These are phyloP conservation scores for Lithohypha guttulata DNA, from an alignment of 2,329 filamentous ascomycete genomes.

Conservation along the genomic window DNA sequence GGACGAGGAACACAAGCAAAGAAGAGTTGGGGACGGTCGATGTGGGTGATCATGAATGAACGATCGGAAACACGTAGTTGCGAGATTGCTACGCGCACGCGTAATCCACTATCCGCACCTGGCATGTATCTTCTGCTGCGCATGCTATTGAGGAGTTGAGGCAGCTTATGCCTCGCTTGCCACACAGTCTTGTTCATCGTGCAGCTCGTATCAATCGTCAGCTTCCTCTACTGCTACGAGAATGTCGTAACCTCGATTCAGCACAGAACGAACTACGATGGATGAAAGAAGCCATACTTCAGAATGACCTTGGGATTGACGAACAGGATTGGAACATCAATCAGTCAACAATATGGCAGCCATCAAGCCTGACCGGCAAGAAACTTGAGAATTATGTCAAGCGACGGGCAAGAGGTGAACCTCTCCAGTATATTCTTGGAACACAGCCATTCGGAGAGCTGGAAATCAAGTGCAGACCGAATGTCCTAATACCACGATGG, in stretches of 20 bases:
- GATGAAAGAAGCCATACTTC: conserved; percentile 31
- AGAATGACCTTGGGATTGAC: not conserved
- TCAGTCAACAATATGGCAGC: not conserved
- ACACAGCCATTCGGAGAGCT: conserved; percentile 78
- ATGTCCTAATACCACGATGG: conserved; percentile 75
- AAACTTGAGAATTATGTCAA: conserved; percentile 25
- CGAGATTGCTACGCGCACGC: too few species aligned
- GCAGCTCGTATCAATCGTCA: conserved; percentile 29
- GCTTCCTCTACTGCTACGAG: conserved; percentile 32
- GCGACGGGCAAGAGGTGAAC: conserved; percentile 50
- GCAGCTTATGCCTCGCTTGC: conserved; percentile 33
- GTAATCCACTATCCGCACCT: too few species aligned
- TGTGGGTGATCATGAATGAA: too few species aligned
- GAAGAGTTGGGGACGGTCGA: too few species aligned
- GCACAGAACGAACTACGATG: conserved; percentile 39
- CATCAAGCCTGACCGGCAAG: not conserved
- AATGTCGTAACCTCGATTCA: conserved; percentile 34
- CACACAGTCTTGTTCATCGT: conserved; percentile 27
- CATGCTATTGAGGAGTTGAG: not conserved
- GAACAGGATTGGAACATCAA: not conserved
- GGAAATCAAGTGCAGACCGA: conserved; percentile 62
- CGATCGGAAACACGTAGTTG: too few species aligned
- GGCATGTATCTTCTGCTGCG: not conserved
- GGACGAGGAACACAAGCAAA: too few species aligned
- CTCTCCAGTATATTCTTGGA: conserved; percentile 82